Base-by-base conservation (phyloP, 2,329 filamentous ascomycete genomes). In the Trichoderma aggressivum region DNA sequence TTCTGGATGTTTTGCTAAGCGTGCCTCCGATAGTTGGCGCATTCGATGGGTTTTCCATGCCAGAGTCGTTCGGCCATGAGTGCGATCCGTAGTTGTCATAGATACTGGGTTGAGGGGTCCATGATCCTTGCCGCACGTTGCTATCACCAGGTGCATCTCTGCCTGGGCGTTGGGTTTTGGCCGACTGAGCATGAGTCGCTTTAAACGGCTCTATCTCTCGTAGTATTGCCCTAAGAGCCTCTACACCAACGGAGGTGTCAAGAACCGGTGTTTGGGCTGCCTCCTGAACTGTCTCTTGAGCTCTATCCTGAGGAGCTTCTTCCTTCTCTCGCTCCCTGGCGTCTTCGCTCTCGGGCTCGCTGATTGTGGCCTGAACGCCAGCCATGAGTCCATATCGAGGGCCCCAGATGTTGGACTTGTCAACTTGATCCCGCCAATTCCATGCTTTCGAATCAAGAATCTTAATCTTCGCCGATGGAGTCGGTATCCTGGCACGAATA, bases 1-100 rank as follows among this genome's bases (percentile, higher is more conserved):
- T 74, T 34, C 76, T 77, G 21, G 74, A 73, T 1, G 78, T 76
- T 0, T 78, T 81, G 12, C 76, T 76, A 59, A 85, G 76, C 21
- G 85, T 73, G 2, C 74, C 73, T 71, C 86, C 83, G 1, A 78
- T 47, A 0, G 77, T 74, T 0, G 77, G 70, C 2, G 72, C 77
- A 5, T 71, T 73, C 21, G 66, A 43, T 4, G 77, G 76, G 12
- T 79, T 63, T 3, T 28, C 24, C 14, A 76, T 67, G 0, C 11
- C 28, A 7, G 53, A 39, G 39, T 64, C 34, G 1, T 70, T 70
- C 5, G 75, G 71, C 74, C 64, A 71, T 4, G 75, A 60, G 16
- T 34, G 10, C 21, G 55, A n/a, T 21, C 71, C 53, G 47, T 6
- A 61, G 5, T 53, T 39, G 5, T 72, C 70, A 59, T 73, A 78